Percentiles rank a stretch among this genome's conserved stretches.
Conservation (phyloP, 257 asterid species). For the Solanum etuberosum region DNA sequence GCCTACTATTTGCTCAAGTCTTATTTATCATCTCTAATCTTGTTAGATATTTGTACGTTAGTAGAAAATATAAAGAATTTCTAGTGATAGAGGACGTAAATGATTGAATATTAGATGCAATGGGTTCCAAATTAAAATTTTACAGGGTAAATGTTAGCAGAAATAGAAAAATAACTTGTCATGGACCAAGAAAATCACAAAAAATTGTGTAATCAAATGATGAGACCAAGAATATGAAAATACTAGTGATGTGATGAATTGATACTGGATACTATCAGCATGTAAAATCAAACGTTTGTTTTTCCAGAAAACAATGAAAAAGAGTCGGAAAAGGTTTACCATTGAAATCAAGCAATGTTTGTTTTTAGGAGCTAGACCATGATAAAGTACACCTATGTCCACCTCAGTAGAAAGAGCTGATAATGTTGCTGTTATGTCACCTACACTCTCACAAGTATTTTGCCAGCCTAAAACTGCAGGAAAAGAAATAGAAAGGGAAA, state of each 20-base stretch:
- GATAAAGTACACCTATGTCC: slow-evolving; percentile 73
- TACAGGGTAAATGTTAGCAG: background rate
- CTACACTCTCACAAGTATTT: slow-evolving; percentile 72
- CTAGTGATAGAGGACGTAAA: background rate
- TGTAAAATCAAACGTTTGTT: background rate
- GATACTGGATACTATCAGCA: background rate
- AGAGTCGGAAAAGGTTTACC: slow-evolving; percentile 40
- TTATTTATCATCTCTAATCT: background rate
- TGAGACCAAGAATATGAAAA: background rate
- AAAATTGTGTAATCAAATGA: background rate
- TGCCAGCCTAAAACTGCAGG: slow-evolving; percentile 92
- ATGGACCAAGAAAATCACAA: background rate
- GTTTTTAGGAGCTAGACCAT: slow-evolving; percentile 86
- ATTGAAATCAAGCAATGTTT: slow-evolving; percentile 65
- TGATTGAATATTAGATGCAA: background rate
- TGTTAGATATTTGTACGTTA: background rate
- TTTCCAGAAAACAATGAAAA: background rate
- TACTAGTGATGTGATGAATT: background rate
- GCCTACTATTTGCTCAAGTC: background rate
- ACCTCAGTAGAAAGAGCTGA: slow-evolving; percentile 73
- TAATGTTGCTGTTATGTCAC: slow-evolving; percentile 66
- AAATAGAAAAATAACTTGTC: background rate
- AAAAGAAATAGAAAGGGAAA: slow-evolving; percentile 1
- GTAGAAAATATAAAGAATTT: background rate
- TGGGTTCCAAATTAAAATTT: background rate